phyloP scores from a whole-genome alignment of 2,329 filamentous ascomycete genomes.

The Parastagonospora avenae region DNA sequence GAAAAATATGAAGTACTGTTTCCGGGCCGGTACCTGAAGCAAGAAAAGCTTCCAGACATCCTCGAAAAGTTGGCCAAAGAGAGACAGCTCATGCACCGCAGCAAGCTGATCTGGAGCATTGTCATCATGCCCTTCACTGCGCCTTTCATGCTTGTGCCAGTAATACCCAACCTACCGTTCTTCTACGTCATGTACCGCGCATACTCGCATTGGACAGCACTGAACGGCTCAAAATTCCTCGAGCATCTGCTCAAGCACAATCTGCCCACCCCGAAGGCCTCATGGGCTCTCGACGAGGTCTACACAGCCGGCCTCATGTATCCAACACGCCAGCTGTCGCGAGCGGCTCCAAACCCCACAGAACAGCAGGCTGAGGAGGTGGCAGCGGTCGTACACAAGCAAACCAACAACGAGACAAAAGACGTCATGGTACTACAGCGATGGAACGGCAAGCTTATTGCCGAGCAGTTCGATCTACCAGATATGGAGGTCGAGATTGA shows the following conservation, averaged over 20 bases:
- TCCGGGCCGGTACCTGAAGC: conserved; percentile 71
- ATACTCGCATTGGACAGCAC: conserved; percentile 63
- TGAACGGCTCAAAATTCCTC: conserved; percentile 82
- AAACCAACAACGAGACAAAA: conserved; percentile 48
- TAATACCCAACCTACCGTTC: conserved; percentile 93
- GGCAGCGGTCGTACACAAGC: conserved; percentile 44
- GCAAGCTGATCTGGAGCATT: conserved; percentile 76
- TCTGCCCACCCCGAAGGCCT: conserved; percentile 69
- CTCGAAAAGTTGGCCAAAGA: conserved; percentile 77
- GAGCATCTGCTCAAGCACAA: conserved; percentile 79
- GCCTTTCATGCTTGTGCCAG: conserved; percentile 81
- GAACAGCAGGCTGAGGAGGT: conserved; percentile 47
- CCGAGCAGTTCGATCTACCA: conserved; percentile 54
- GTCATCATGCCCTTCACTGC: conserved; percentile 68
- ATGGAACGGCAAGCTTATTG: conserved; percentile 59
- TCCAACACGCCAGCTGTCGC: conserved; percentile 47
- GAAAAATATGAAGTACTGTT: conserved; percentile 76
- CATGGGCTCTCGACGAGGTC: conserved; percentile 71
- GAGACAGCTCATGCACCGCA: conserved; percentile 76
- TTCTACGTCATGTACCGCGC: conserved; percentile 93
- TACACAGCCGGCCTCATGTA: conserved; percentile 64
- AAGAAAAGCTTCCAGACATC: conserved; percentile 67
- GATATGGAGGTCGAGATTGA: conserved; percentile 62
- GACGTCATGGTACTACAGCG: conserved; percentile 57
- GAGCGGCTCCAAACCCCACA: conserved; percentile 45